Base-by-base conservation (phyloP, 2,329 filamentous ascomycete species). In the Reticulascus tulasneorum region DNA sequence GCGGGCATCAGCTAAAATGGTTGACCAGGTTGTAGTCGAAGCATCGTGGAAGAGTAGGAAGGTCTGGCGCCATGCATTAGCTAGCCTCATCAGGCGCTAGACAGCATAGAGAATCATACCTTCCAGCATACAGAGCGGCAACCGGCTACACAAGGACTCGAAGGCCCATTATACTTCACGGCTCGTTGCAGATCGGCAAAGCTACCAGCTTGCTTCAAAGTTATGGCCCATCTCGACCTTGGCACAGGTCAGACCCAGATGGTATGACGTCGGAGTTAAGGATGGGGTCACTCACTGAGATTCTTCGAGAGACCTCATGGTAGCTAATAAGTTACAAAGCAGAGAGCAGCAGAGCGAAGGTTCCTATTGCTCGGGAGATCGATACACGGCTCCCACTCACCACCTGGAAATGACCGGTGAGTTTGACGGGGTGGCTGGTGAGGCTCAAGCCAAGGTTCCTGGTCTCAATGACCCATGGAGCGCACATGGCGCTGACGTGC, bases 81-180 rank as follows among this genome's bases (percentile, higher is more conserved):
- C n/a, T 39, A 46, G 32, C 19, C 33, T 32, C 35, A 16, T 21
- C 22, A 23, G 23, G 27, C 31, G 9, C 24, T 19, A 20, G 29
- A 16, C 16, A 12, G 17, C 31, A 21, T 10, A 23, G 16, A 27
- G 29, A 31, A n/a, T 43, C 36, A 50, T 55, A 84, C 86, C 78
- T 95, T 96, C 91, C 91, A 97, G 61, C 85, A 94, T 23, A 94
- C 75, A 4, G 91, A 96, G 37, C 90, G 80, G 46, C 89, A 77
- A 11, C 87, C 88, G 29, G 79, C 69, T 35, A 80, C 64, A 56
- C 84, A 88, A 31, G 82, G 79, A 51, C 75, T 84, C 9, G 60
- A 59, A 12, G 73, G 59, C 13, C 75, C 74, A 50, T 79, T 73
- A 45, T 73, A 64, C 56, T 73, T 77, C 34, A 86, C 72, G n/a